Percentiles rank a stretch among this genome's conserved stretches.
These are phyloP conservation scores for Spiromastix sp. DNA, from an alignment of 2,329 filamentous ascomycete species.

Conservation along the genomic window DNA sequence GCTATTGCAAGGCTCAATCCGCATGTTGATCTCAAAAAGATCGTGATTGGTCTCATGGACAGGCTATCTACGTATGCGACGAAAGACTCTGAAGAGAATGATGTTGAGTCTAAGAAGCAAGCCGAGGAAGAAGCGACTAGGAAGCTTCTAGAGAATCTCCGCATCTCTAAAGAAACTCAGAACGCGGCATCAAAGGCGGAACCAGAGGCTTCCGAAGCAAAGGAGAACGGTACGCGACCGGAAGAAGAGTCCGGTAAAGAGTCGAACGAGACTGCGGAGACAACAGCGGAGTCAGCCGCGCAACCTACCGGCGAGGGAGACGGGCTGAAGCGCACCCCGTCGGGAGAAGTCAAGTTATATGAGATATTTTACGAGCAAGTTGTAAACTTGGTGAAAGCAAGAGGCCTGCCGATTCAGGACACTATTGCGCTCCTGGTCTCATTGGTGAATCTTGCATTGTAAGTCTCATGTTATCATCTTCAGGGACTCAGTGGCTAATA, in stretches of 20 bases:
- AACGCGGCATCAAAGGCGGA: slow-evolving; percentile 19
- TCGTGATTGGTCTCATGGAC: slow-evolving; percentile 97
- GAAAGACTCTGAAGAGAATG: slow-evolving; percentile 62
- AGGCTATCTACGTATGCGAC: slow-evolving; percentile 90
- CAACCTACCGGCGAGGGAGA: slow-evolving; percentile 25
- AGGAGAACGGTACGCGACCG: slow-evolving; percentile 25
- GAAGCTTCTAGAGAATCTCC: slow-evolving; percentile 66
- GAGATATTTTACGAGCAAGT: slow-evolving; percentile 97
- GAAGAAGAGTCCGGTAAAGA: slow-evolving; percentile 3
- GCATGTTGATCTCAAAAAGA: slow-evolving; percentile 94
- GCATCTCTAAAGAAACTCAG: slow-evolving; percentile 38
- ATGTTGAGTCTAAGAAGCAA: slow-evolving; percentile 65
- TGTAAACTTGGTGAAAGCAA: slow-evolving; percentile 81
- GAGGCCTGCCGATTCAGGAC: slow-evolving; percentile 86
- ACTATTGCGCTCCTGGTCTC: slow-evolving; percentile 92
- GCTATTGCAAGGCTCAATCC: slow-evolving; percentile 89
- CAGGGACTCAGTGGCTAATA: slow-evolving; percentile 14
- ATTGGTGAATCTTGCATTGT: slow-evolving; percentile 78
- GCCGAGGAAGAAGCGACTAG: slow-evolving; percentile 75
- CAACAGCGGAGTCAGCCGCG: slow-evolving; percentile 16
- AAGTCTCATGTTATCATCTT: slow-evolving; percentile 17
- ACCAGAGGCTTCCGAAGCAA: slow-evolving; percentile 12
- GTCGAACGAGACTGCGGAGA: slow-evolving; percentile 17
- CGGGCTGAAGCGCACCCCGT: slow-evolving; percentile 28
- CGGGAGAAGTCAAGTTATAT: slow-evolving; percentile 73